Evolutionary conservation across 73 alveolate genomes (phyloP).

Genomic region (Paramecium tetraurelia): DNA sequence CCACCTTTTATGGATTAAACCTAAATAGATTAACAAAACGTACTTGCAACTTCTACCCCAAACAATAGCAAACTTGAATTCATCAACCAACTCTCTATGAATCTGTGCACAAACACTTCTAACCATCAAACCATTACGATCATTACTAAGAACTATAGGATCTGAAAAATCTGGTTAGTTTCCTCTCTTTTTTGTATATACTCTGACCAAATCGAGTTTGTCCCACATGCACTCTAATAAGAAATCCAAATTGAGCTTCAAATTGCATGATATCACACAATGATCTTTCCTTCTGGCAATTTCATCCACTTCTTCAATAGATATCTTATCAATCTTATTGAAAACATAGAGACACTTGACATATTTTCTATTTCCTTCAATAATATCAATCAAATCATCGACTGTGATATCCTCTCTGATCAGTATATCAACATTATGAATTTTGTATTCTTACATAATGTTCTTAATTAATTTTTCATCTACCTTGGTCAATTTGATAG

Average conservation of each 20-base stretch:
- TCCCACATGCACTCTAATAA: conserved; percentile 97
- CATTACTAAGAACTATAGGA: conserved; percentile 92
- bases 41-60: conserved; percentile 97
- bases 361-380: conserved; percentile 97
- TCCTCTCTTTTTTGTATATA: conserved; percentile 97
- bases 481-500: conserved; percentile 90
- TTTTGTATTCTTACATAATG: conserved; percentile 92
- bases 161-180: conserved; percentile 93
- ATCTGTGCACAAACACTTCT: conserved; percentile 87
- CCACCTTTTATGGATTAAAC: conserved; percentile 94
- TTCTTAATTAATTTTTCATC: conserved; percentile 92
- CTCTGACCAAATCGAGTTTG: conserved; percentile 93
- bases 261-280: conserved; percentile 88
- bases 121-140: conserved; percentile 94
- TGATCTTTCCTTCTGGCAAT: conserved; percentile 87
- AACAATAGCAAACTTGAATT: conserved; percentile 91
- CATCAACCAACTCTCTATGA: conserved; percentile 90
- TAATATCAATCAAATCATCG: conserved; percentile 97
- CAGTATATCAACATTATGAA: conserved; percentile 93
- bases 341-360: conserved; percentile 95
- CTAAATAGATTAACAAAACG: not conserved
- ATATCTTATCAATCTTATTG: conserved; percentile 95
- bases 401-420: conserved; percentile 96
- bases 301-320: conserved; percentile 98
- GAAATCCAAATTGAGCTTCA: conserved; percentile 85